Evolutionary conservation across 345 rosid genomes (phyloP).

Genomic region (Theobroma cacao): DNA sequence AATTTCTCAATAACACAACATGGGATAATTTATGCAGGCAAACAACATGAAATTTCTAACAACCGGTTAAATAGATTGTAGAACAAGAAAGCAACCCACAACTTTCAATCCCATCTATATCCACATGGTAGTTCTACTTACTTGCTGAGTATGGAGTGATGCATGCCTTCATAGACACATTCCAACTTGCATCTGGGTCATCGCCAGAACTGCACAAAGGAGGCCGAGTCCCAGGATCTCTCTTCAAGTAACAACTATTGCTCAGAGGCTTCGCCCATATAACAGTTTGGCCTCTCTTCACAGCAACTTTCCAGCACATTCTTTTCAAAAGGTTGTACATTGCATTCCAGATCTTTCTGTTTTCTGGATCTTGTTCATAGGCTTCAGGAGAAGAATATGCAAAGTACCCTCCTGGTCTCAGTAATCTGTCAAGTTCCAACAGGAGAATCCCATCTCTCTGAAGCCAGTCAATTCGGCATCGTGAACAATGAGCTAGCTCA

Average conservation of each 20-base stretch:
- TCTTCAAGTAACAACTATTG: constrained; percentile 83
- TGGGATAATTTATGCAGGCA: neutral
- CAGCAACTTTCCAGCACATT: constrained; percentile 91
- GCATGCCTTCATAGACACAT: constrained; percentile 86
- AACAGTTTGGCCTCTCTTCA: constrained; percentile 80
- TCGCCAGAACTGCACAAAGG: constrained; percentile 75
- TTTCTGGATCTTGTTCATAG: constrained; percentile 82
- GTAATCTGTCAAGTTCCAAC: constrained; percentile 87
- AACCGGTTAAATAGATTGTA: neutral
- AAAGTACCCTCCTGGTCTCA: constrained; percentile 97
- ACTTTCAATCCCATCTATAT: neutral
- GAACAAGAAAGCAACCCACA: neutral
- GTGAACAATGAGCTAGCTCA: constrained; percentile 94
- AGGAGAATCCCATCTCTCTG: constrained; percentile 93
- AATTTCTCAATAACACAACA: neutral
- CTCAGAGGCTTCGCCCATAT: constrained; percentile 86
- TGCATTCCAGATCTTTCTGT: constrained; percentile 74
- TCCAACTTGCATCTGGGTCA: constrained; percentile 89
- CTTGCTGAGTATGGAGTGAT: constrained; percentile 77
- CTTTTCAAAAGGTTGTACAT: constrained; percentile 76
- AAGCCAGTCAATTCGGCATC: constrained; percentile 98
- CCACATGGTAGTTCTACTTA: constrained; percentile 33
- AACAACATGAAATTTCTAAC: neutral
- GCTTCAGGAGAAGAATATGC: constrained; percentile 98
- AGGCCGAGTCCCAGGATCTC: constrained; percentile 62